Percentiles rank a stretch among this genome's conserved stretches.
Conservation (phyloP, 202 grass and related monocot genomes). For the Panicum hallii region DNA sequence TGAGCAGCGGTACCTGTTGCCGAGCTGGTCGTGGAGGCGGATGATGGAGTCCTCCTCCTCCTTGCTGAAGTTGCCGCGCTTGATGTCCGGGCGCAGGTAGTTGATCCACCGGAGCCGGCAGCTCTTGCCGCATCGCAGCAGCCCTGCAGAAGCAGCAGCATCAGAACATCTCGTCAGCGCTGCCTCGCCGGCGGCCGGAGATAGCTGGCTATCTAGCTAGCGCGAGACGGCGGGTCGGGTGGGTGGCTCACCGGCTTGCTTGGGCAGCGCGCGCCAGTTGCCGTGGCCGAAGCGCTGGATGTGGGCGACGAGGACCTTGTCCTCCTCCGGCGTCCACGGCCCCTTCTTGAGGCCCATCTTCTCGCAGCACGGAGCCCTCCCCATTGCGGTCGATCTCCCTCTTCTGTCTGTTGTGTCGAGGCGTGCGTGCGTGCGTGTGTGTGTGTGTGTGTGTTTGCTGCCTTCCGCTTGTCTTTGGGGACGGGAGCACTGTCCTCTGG, state of each 20-base stretch:
- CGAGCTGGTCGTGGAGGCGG: constrained; percentile 74
- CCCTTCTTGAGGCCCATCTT: constrained; percentile 94
- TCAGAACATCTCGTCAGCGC: background rate
- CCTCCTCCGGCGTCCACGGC: constrained; percentile 85
- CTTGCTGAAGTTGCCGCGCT: constrained; percentile 91
- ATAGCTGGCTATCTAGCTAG: background rate
- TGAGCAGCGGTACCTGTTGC: constrained; percentile 60
- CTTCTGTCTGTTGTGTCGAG: background rate
- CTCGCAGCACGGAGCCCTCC: constrained; percentile 94
- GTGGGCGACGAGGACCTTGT: constrained; percentile 66
- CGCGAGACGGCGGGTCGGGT: too few species aligned
- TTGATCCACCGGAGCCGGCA: constrained; percentile 98
- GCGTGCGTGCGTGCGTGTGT: background rate
- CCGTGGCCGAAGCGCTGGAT: constrained; percentile 71
- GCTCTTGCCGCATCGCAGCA: constrained; percentile 91
- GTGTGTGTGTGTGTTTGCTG: background rate
- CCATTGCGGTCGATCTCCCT: constrained; percentile 51
- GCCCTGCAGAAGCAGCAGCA: constrained; percentile 42
- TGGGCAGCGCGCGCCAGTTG: constrained; percentile 94
- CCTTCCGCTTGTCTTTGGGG: background rate
- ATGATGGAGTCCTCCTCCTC: constrained; percentile 91
- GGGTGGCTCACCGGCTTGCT: constrained; percentile 71
- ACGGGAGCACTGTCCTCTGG: background rate
- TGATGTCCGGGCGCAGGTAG: constrained; percentile 97
- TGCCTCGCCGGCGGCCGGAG: background rate